phyloP scores from a whole-genome alignment of 108 stramenopile genomes.

The Conticribra guillardii region DNA sequence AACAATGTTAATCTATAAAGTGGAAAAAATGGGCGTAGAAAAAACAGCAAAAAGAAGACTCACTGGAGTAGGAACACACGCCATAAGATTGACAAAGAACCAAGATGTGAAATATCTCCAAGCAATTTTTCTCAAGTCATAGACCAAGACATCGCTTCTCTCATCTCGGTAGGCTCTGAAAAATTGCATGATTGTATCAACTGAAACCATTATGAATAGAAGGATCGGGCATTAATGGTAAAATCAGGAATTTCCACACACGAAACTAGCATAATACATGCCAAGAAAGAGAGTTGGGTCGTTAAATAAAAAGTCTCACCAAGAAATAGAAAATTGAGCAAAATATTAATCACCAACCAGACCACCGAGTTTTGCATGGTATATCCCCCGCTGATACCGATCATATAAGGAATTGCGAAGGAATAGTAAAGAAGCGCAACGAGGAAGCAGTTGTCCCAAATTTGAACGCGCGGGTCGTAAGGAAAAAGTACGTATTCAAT shows the following conservation, averaged over 20 bases:
- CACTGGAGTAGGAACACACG: conserved; percentile 14
- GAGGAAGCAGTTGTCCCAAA: not conserved
- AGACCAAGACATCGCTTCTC: not conserved
- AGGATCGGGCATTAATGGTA: not conserved
- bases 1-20: not conserved
- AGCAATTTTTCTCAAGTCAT: conserved; percentile 7
- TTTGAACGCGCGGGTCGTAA: not conserved
- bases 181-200: not conserved
- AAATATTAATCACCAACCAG: not conserved
- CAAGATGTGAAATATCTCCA: conserved; percentile 1
- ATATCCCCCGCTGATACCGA: not conserved
- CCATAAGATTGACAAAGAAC: conserved; percentile 15
- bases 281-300: not conserved
- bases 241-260: not conserved
- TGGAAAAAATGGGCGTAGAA: not conserved
- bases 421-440: not conserved
- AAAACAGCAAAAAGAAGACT: not conserved
- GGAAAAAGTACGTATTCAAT: not conserved
- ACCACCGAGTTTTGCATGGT: not conserved
- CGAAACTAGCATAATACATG: not conserved
- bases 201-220: not conserved
- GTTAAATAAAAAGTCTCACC: not conserved
- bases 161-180: conserved; percentile 13
- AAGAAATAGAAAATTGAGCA: not conserved
- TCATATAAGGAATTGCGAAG: not conserved